Conservation (phyloP, 1,284 basidiomycete genomes). For the Microbotryomycetes sp. region DNA sequence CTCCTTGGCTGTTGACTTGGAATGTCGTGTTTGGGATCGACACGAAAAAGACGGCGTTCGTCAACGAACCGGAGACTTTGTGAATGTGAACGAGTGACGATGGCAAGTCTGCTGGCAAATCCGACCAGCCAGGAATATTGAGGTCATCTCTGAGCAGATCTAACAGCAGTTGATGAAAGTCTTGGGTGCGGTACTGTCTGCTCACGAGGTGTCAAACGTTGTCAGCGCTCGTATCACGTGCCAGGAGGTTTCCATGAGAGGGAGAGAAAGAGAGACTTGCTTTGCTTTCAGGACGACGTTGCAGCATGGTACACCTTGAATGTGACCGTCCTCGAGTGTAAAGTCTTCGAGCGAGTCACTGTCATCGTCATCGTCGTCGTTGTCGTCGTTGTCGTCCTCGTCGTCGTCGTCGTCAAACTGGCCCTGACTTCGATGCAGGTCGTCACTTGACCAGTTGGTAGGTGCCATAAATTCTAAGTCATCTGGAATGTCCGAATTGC, state of each 20-base stretch:
- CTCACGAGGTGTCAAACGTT: not conserved
- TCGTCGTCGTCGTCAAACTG: not conserved
- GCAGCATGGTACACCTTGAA: slow-evolving; percentile 31
- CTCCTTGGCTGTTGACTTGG: slow-evolving; percentile 6
- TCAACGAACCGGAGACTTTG: slow-evolving; percentile 64
- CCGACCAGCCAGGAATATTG: slow-evolving; percentile 24
- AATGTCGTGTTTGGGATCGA: slow-evolving; percentile 44
- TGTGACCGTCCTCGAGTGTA: slow-evolving; percentile 33
- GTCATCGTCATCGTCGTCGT: slow-evolving; percentile 10
- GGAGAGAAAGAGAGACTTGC: slow-evolving; percentile 13
- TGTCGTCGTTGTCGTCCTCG: not conserved
- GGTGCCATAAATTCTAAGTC: slow-evolving; percentile 28
- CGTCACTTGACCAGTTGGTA: slow-evolving; percentile 14
- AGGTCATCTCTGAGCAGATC: slow-evolving; percentile 33
- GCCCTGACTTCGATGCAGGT: not conserved
- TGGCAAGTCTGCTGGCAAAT: slow-evolving; percentile 23
- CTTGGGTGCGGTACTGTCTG: slow-evolving; percentile 60
- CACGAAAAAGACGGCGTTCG: slow-evolving; percentile 91
- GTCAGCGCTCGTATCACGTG: slow-evolving; percentile 1
- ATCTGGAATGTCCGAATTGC: slow-evolving; percentile 21
- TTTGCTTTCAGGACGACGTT: slow-evolving; percentile 32
- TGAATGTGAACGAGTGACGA: slow-evolving; percentile 28
- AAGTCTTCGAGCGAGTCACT: slow-evolving; percentile 32
- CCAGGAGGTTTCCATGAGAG: not conserved
- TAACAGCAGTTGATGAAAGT: slow-evolving; percentile 52